These are phyloP conservation scores for Phytophthora pseudosyringae DNA, from an alignment of 352 stramenopile genomes.

Conservation along the genomic window DNA sequence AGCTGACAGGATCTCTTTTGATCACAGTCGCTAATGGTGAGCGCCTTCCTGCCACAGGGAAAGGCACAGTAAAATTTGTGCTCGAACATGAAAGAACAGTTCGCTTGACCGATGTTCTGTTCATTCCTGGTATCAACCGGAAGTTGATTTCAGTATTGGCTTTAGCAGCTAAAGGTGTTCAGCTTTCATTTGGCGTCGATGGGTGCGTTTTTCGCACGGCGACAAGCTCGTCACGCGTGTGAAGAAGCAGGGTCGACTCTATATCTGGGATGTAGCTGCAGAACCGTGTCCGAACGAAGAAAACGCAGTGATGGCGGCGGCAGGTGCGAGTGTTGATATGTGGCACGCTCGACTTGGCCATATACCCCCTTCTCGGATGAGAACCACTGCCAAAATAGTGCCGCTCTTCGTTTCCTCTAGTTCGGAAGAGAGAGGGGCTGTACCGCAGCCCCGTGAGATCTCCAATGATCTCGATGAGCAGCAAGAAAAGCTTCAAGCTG, in stretches of 20 bases:
- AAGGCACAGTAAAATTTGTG: slow-evolving; percentile 1
- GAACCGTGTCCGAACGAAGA: not conserved
- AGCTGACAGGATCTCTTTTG: not conserved
- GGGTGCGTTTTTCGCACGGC: not conserved
- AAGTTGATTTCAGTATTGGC: slow-evolving; percentile 1
- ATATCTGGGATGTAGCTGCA: not conserved
- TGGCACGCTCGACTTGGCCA: slow-evolving; percentile 9
- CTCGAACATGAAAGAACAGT: not conserved
- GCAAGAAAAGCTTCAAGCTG: no score
- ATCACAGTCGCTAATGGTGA: slow-evolving; percentile 9
- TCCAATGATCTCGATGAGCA: no score
- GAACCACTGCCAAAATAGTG: not conserved
- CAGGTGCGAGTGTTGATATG: not conserved
- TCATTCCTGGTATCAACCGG: not conserved
- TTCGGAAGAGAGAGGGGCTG: no score
- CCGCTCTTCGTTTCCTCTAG: no score
- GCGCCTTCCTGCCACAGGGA: not conserved
- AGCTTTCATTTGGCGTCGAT: slow-evolving; percentile 1
- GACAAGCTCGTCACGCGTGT: not conserved
- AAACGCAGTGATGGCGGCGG: not conserved
- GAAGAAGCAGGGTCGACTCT: slow-evolving; percentile 1
- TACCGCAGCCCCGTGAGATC: no score
- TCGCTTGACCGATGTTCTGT: not conserved
- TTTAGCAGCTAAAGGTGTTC: not conserved
- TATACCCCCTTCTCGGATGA: slow-evolving; percentile 1